Evolutionary conservation across 495 filamentous ascomycete genomes (phyloP).

Genomic region (Baudoinia panamericana): DNA sequence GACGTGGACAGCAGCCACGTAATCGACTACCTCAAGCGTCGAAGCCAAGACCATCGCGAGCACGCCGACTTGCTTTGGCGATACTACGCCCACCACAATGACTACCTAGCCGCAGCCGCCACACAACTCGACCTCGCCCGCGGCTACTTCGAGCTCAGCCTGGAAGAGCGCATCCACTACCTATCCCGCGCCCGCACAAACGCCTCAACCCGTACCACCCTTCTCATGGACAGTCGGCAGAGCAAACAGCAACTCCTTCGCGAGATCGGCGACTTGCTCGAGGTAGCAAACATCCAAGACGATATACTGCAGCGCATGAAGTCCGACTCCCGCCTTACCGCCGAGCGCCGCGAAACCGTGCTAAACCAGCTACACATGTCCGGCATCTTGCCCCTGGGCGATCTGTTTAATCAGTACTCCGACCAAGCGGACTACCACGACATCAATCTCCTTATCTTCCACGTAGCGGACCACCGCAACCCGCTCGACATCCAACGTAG

Average conservation of each 20-base stretch:
- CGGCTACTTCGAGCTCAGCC: constrained; percentile 57
- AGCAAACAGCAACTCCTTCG: constrained; percentile 65
- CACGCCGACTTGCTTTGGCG: constrained; percentile 88
- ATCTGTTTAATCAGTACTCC: constrained; percentile 85
- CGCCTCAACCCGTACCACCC: constrained; percentile 50
- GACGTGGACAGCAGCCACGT: constrained; percentile 71
- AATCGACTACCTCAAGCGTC: constrained; percentile 69
- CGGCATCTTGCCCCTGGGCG: constrained; percentile 54
- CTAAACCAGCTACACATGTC: constrained; percentile 48
- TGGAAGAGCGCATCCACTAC: constrained; percentile 75
- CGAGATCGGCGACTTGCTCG: constrained; percentile 72
- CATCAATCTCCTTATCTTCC: constrained; percentile 81
- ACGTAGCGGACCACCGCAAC: constrained; percentile 76
- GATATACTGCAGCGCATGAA: constrained; percentile 72
- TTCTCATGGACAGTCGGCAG: constrained; percentile 51
- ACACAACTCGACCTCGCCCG: constrained; percentile 76
- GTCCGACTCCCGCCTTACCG: constrained; percentile 51
- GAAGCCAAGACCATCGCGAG: constrained; percentile 49
- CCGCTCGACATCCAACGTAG: constrained; percentile 63
- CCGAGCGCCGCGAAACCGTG: constrained; percentile 47
- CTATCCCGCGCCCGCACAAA: constrained; percentile 79
- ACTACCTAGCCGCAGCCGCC: constrained; percentile 70
- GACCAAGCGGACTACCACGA: constrained; percentile 84
- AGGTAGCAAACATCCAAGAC: constrained; percentile 89
- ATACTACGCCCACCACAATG: constrained; percentile 66